phyloP scores from a whole-genome alignment of 225 moss, liverwort and hornwort species.

The Thuidium tamariscinum region DNA sequence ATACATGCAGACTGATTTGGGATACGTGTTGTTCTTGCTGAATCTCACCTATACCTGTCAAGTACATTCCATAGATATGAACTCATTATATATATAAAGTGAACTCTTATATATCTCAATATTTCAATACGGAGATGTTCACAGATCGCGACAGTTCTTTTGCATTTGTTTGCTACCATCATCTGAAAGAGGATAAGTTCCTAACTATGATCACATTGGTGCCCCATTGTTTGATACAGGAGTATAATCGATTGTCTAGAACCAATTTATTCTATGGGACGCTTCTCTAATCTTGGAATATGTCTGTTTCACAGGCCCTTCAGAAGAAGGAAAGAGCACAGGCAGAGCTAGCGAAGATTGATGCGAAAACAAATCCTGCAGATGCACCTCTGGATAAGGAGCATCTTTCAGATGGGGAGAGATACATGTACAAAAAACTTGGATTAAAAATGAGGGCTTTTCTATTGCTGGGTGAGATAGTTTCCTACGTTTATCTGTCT shows the following conservation, averaged over 20 bases:
- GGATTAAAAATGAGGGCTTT: conserved; percentile 92
- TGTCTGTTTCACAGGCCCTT: conserved; percentile 40
- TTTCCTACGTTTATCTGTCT: background rate
- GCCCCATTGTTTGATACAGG: background rate
- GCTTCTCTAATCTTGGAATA: background rate
- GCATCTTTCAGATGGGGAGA: conserved; percentile 84
- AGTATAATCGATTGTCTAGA: background rate
- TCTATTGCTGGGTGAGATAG: conserved; percentile 64
- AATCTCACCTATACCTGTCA: background rate
- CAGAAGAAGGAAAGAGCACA: conserved; percentile 68
- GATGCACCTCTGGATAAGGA: conserved; percentile 75
- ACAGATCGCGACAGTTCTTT: background rate
- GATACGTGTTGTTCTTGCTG: background rate
- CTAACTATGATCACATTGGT: background rate
- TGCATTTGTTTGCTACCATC: background rate
- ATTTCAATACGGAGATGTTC: background rate
- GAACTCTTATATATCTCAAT: too few species aligned
- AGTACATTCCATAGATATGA: background rate
- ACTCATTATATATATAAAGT: background rate
- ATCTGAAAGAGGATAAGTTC: background rate
- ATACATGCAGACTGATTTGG: background rate
- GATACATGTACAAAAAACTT: conserved; percentile 82
- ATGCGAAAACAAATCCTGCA: conserved; percentile 53
- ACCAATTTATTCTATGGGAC: background rate
- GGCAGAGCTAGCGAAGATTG: conserved; percentile 58